A percentile compares a stretch with the other conserved stretches of the same genome.
These are phyloP conservation scores for Penicillium cinerascens DNA, from an alignment of 495 filamentous ascomycete species.

Conservation along the genomic window DNA sequence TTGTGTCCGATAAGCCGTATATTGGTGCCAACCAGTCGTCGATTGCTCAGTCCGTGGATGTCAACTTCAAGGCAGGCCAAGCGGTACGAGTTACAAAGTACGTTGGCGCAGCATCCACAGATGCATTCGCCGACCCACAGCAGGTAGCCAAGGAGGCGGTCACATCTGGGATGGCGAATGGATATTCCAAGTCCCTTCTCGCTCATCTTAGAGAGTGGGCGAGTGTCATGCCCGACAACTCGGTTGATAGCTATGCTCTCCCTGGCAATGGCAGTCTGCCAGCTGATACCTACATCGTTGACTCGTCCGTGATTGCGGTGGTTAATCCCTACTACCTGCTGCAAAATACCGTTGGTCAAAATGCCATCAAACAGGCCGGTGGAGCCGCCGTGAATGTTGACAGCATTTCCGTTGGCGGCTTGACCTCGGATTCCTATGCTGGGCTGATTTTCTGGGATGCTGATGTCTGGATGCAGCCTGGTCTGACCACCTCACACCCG, in stretches of 20 bases:
- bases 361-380: conserved; percentile 38
- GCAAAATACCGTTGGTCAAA: conserved; percentile 60
- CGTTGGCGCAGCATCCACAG: conserved; percentile 58
- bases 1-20: conserved; percentile 43
- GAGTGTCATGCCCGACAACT: conserved; percentile 48
- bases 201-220: conserved; percentile 56
- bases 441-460: conserved; percentile 66
- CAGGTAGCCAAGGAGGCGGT: conserved; percentile 47
- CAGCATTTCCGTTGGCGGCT: conserved; percentile 59
- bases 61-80: conserved; percentile 47
- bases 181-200: conserved; percentile 45
- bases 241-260: conserved; percentile 59
- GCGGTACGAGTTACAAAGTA: conserved; percentile 54
- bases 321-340: conserved; percentile 67
- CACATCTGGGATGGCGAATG: conserved; percentile 36
- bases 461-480: conserved; percentile 66
- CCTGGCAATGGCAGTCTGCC: conserved; percentile 59
- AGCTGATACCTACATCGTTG: conserved; percentile 53
- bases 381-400: conserved; percentile 48
- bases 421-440: conserved; percentile 60
- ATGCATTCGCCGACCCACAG: conserved; percentile 55
- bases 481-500: conserved; percentile 56
- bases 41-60: conserved; percentile 53
- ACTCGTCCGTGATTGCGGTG: conserved; percentile 61
- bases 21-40: conserved; percentile 55